These are phyloP conservation scores for Amanita phalloides DNA, from an alignment of 768 basidiomycete genomes.

Conservation along the genomic window DNA sequence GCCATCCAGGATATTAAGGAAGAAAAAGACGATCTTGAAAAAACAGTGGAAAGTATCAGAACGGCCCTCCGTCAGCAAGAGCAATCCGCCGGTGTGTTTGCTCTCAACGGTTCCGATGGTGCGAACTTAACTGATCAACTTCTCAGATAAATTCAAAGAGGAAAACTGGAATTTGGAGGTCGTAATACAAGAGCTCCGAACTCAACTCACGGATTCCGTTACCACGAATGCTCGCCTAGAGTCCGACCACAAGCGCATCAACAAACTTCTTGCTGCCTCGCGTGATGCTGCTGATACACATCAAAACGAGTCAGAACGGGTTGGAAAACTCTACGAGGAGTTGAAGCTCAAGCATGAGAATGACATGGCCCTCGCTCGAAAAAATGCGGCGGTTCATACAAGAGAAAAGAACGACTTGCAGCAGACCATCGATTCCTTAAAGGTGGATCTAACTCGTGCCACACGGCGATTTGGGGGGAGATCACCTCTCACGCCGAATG, in stretches of 20 bases:
- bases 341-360: constrained; percentile 90
- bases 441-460: constrained; percentile 61
- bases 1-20: constrained; percentile 86
- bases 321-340: constrained; percentile 52
- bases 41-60: constrained; percentile 62
- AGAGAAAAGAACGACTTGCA: constrained; percentile 92
- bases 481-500: constrained; percentile 65
- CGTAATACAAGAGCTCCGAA: constrained; percentile 74
- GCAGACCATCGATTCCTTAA: constrained; percentile 64
- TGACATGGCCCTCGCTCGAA: constrained; percentile 85
- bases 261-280: constrained; percentile 58
- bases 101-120: constrained; percentile 3
- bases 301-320: constrained; percentile 78
- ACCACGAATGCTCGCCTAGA: constrained; percentile 61
- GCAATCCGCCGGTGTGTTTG: constrained; percentile 56
- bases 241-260: constrained; percentile 73
- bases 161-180: constrained; percentile 99
- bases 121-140: constrained; percentile 5
- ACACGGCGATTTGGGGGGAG: constrained; percentile 42
- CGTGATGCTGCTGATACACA: constrained; percentile 74
- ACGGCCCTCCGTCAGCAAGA: constrained; percentile 73
- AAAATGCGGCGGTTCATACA: constrained; percentile 76
- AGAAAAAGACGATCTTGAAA: constrained; percentile 84
- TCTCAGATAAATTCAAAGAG: constrained; percentile 86
- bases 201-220: constrained; percentile 57